A percentile compares a stretch with the other conserved stretches of the same genome.
Conservation (phyloP, 371 early-diverging fungal genomes). For the Chytridium lagenaria region DNA sequence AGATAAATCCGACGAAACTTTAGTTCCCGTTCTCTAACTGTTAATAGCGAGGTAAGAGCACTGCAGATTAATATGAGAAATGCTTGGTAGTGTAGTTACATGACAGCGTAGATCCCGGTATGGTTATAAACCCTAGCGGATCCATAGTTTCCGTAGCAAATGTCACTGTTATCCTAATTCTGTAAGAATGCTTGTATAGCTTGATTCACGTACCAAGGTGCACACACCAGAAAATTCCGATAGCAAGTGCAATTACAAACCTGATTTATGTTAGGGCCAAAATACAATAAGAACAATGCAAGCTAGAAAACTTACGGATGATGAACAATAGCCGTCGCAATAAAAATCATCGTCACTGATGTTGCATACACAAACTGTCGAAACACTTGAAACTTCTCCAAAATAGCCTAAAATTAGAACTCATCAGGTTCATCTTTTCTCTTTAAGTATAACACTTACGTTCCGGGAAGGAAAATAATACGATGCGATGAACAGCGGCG, state of each 20-base stretch:
- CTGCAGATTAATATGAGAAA: not conserved
- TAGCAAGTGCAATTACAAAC: not conserved
- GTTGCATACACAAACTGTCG: not conserved
- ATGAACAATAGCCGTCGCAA: not conserved
- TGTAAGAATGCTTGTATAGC: too few species aligned
- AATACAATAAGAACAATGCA: not conserved
- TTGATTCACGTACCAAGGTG: not conserved
- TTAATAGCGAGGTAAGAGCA: not conserved
- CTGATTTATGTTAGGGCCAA: not conserved
- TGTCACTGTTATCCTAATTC: conserved; percentile 10
- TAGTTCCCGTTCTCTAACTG: not conserved
- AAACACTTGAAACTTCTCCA: not conserved
- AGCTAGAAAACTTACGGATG: not conserved
- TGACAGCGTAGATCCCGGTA: conserved; percentile 7
- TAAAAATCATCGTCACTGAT: not conserved
- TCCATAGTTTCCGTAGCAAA: not conserved
- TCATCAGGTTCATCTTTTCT: not conserved
- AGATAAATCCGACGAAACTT: conserved; percentile 5
- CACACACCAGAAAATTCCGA: not conserved
- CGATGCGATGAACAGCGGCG: not conserved
- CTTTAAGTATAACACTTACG: not conserved
- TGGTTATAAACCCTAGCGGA: not conserved
- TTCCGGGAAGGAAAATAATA: not conserved
- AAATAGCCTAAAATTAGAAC: not conserved
- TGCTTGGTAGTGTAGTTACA: not conserved